Evolutionary conservation across 805 yeast genomes (phyloP).

Genomic region (Suhomyces sp.): DNA sequence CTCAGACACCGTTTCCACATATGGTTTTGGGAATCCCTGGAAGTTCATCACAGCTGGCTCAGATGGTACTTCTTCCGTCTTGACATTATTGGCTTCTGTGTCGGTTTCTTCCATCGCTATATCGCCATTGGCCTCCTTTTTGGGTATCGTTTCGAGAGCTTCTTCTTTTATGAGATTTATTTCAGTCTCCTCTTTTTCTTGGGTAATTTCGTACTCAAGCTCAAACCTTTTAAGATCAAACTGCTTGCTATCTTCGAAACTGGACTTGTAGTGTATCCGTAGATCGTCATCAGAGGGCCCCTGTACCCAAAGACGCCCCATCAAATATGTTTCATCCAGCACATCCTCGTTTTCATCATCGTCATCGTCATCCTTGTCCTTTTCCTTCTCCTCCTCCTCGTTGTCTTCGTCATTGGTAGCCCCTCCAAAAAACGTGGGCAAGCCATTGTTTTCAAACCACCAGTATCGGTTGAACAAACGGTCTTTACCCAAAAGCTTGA

Average conservation of each 20-base stretch:
- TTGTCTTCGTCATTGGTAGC: slow-evolving; percentile 41
- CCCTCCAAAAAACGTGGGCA: slow-evolving; percentile 50
- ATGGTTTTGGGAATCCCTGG: slow-evolving; percentile 15
- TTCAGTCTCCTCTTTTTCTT: not conserved
- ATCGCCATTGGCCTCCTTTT: not conserved
- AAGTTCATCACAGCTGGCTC: slow-evolving; percentile 18
- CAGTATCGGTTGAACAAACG: slow-evolving; percentile 83
- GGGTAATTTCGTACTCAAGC: slow-evolving; percentile 6
- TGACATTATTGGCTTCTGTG: not conserved
- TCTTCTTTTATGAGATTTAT: not conserved
- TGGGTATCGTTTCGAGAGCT: not conserved
- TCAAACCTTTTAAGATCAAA: slow-evolving; percentile 8
- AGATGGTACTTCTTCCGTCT: not conserved
- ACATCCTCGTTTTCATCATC: slow-evolving; percentile 45
- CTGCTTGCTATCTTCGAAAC: slow-evolving; percentile 1
- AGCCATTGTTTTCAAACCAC: slow-evolving; percentile 91
- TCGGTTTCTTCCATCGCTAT: not conserved
- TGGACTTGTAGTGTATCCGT: slow-evolving; percentile 18
- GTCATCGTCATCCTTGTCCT: slow-evolving; percentile 22
- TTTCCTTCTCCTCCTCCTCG: slow-evolving; percentile 30
- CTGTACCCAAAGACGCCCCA: slow-evolving; percentile 88
- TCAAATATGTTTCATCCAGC: slow-evolving; percentile 57
- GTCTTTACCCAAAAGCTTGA: slow-evolving; percentile 77
- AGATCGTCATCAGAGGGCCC: slow-evolving; percentile 68
- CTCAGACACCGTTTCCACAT: slow-evolving; percentile 24